Percentiles rank a stretch among this genome's conserved stretches.
Evolutionary conservation across 805 yeast species (phyloP).

Genomic region (Candida stauntonica): DNA sequence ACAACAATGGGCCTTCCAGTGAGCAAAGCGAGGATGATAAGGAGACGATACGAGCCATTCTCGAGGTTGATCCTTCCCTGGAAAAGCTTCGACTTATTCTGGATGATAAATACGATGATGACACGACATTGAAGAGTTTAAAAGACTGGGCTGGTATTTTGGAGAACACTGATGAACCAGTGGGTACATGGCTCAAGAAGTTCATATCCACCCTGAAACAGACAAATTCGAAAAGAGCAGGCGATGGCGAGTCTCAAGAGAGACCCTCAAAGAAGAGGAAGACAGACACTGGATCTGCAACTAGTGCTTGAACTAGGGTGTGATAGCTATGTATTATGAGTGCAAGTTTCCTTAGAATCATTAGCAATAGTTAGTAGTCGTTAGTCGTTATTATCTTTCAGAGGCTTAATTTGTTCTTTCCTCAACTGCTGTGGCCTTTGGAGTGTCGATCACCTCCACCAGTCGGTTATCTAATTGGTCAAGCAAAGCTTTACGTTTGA

Average conservation of each 20-base stretch:
- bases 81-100: constrained; percentile 4
- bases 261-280: constrained; percentile 1
- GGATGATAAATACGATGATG: constrained; percentile 4
- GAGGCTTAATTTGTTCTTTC: no score
- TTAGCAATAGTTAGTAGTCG: no score
- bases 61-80: not conserved
- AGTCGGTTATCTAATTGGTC: no score
- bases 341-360: no score
- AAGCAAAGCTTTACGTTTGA: not conserved
- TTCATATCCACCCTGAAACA: constrained; percentile 6
- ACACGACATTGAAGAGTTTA: constrained; percentile 5
- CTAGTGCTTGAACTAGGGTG: not conserved
- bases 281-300: not conserved
- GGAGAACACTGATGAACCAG: constrained; percentile 10
- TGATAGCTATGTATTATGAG: not conserved
- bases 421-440: no score
- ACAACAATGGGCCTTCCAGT: not conserved
- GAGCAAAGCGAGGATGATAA: not conserved
- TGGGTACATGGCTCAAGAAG: constrained; percentile 10
- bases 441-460: no score
- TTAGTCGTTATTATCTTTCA: no score
- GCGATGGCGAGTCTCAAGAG: not conserved
- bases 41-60: not conserved
- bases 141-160: constrained; percentile 10
- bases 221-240: not conserved